Evolutionary conservation across 805 yeast species (phyloP).

Genomic region (Nakazawaea holstii): DNA sequence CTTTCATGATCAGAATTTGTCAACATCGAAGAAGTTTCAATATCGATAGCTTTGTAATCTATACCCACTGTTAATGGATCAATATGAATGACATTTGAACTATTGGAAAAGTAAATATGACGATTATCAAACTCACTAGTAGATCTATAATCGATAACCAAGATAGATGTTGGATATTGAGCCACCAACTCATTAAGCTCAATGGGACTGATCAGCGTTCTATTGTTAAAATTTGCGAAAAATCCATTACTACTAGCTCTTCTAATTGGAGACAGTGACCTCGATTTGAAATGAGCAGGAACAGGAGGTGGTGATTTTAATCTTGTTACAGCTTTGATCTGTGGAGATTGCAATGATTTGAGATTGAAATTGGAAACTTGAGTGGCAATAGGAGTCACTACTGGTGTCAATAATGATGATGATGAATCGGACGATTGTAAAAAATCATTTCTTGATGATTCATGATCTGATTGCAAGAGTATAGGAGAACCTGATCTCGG

Average conservation of each 20-base stretch:
- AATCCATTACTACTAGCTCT: background rate
- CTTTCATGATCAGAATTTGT: constrained; percentile 55
- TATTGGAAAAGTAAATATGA: constrained; percentile 49
- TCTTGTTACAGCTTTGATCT: background rate
- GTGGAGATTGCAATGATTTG: background rate
- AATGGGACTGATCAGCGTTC: background rate
- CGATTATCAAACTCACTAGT: constrained; percentile 51
- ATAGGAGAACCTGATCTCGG: constrained; percentile 4
- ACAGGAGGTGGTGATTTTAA: background rate
- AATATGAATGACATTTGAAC: constrained; percentile 54
- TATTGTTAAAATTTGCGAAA: background rate
- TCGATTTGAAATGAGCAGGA: background rate
- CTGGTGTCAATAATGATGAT: background rate
- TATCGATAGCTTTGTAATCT: constrained; percentile 52
- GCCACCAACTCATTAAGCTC: constrained; percentile 24
- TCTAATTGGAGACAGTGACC: background rate
- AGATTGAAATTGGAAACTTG: background rate
- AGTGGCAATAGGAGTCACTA: background rate
- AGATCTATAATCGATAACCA: constrained; percentile 72
- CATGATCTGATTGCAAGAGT: background rate
- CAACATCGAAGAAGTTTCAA: constrained; percentile 56
- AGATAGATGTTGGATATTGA: constrained; percentile 27
- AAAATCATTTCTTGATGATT: background rate
- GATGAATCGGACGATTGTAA: background rate
- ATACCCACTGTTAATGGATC: constrained; percentile 62